phyloP scores from a whole-genome alignment of 768 basidiomycete species.

The Amanita jacksonii region DNA sequence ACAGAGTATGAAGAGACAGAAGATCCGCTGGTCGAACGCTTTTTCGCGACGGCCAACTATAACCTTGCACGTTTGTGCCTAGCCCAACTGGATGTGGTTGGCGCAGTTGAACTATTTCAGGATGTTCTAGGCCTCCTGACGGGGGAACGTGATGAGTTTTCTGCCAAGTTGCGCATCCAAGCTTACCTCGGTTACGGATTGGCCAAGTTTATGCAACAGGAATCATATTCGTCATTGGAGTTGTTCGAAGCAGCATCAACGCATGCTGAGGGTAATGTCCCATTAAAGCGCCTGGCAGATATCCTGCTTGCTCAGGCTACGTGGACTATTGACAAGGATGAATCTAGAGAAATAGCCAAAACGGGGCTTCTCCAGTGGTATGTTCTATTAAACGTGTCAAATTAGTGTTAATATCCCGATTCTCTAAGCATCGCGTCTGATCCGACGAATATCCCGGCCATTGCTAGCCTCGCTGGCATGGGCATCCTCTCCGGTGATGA shows the following conservation, averaged over 20 bases:
- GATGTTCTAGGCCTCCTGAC: conserved; percentile 62
- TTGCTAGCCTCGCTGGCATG: conserved; percentile 84
- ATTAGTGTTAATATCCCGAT: conserved; percentile 2
- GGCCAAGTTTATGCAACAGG: conserved; percentile 54
- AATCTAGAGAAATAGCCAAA: conserved; percentile 71
- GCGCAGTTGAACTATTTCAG: conserved; percentile 61
- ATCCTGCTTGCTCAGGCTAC: conserved; percentile 79
- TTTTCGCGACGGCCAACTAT: conserved; percentile 72
- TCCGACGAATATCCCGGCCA: conserved; percentile 69
- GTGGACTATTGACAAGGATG: conserved; percentile 74
- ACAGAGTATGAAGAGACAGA: conserved; percentile 83
- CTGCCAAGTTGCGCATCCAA: conserved; percentile 43
- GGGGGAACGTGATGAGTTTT: conserved; percentile 30
- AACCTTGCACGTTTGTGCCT: conserved; percentile 75
- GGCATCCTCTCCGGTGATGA: conserved; percentile 76
- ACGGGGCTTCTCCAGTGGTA: conserved; percentile 76
- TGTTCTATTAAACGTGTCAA: conserved; percentile 12
- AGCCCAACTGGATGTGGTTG: conserved; percentile 45
- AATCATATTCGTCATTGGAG: conserved; percentile 53
- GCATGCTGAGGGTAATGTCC: conserved; percentile 36
- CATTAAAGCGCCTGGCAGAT: conserved; percentile 55
- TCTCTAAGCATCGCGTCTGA: conserved; percentile 60
- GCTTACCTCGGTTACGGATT: conserved; percentile 65
- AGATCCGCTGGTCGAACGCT: conserved; percentile 63
- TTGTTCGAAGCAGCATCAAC: conserved; percentile 61